Evolutionary conservation across 2,329 filamentous ascomycete species (phyloP).

Genomic region (Calcarisporium arbuscula): DNA sequence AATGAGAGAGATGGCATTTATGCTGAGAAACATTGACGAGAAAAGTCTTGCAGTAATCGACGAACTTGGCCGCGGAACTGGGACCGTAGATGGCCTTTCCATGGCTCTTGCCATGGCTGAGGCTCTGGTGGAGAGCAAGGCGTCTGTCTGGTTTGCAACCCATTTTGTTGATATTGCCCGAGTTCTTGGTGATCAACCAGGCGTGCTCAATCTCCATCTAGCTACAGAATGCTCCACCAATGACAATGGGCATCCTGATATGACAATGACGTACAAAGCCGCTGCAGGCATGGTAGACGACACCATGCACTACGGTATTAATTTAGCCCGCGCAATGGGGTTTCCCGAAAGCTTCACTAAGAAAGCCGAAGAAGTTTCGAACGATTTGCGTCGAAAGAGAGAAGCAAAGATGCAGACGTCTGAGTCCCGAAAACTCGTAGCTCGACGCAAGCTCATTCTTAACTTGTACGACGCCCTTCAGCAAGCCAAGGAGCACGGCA

Average conservation of each 20-base stretch:
- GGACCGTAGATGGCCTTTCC: constrained; percentile 77
- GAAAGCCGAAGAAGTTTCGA: constrained; percentile 60
- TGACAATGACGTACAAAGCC: constrained; percentile 87
- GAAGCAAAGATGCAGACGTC: constrained; percentile 54
- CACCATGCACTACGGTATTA: constrained; percentile 71
- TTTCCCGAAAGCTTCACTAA: constrained; percentile 63
- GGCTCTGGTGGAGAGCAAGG: constrained; percentile 70
- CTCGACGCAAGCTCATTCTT: constrained; percentile 67
- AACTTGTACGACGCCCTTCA: constrained; percentile 65
- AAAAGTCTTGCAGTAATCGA: constrained; percentile 80
- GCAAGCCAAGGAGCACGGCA: constrained; percentile 58
- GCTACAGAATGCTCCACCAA: constrained; percentile 55
- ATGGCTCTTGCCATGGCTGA: constrained; percentile 90
- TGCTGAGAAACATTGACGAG: constrained; percentile 72
- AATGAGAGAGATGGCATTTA: constrained; percentile 95
- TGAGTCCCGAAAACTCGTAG: constrained; percentile 49
- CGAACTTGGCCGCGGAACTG: constrained; percentile 86
- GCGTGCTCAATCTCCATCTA: constrained; percentile 79
- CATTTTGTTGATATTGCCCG: constrained; percentile 81
- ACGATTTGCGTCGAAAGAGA: constrained; percentile 50
- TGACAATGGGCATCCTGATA: constrained; percentile 47
- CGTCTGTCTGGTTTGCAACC: constrained; percentile 86
- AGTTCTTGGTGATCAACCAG: constrained; percentile 66
- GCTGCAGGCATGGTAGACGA: constrained; percentile 63
- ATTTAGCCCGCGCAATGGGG: constrained; percentile 67